Evolutionary conservation across 164 flowering plant genomes (phyloP), one percentile per base, ranked within the genome.

Genomic region (Dillenia turbinata): DNA sequence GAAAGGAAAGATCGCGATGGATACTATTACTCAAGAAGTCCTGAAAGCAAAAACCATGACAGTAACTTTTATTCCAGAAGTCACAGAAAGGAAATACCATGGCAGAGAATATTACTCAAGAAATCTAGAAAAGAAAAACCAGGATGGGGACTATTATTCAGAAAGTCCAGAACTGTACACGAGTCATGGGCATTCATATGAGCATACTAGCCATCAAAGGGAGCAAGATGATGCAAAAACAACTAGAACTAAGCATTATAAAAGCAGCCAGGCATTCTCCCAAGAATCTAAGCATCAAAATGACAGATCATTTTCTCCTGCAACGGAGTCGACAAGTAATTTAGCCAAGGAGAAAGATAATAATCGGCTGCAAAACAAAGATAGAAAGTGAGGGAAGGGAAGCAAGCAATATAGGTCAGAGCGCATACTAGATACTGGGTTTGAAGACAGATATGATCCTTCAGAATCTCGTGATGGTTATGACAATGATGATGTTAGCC

Each of bases 361-460:
- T 50, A 26, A 13, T 33, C 55, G 40, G 54, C 60, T 64, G 59
- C 77, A 72, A 60, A 13, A 26, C 22, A 72, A 59, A 63, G 77
- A 77, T 53, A 76, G 72, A 47, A 14, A 61, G 59, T 60, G 61
- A 54, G 62, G 72, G 56, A 68, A 60, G 51, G 62, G 26, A 44
- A 16, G 63, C 57, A 47, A 59, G 43, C 52, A 56, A 63, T 52
- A 57, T 56, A 64, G 46, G 63, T 75, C 79, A 50, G 71, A 68
- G 3, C 57, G 68, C 14, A 11, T 10, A 19, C 57, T 33, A 49
- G 66, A 60, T 54, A 62, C 71, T 73, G 63, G 59, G 17, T 82
- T 85, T 66, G 90, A 79, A 9, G 96, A 94, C 71, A 80, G 98
- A 81, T 94, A 89, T 69, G 83, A 87, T 77, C 98, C 96, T 74